These are phyloP conservation scores for Picea sitchensis DNA, from an alignment of 75 land plant species.

Conservation along the genomic window DNA sequence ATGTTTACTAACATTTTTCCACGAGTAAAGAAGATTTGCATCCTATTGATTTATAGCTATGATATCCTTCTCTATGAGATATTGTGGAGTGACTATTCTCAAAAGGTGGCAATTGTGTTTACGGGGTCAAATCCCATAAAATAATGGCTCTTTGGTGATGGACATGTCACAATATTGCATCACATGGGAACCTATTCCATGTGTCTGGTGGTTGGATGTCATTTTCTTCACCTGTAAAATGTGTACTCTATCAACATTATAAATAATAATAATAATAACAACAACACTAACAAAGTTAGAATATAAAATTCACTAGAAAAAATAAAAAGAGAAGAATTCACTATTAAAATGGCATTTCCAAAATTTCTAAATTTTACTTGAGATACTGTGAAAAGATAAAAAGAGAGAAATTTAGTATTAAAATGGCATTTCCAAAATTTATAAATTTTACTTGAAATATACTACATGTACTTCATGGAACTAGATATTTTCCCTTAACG, in stretches of 20 bases:
- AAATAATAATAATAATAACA: too few relatives aligned
- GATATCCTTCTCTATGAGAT: neutral
- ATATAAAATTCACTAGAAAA: too few relatives aligned
- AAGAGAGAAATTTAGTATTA: too few relatives aligned
- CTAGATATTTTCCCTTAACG: too few relatives aligned
- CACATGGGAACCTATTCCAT: constrained; percentile 72
- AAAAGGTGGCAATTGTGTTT: constrained; percentile 55
- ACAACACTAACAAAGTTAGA: too few relatives aligned
- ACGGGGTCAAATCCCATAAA: constrained; percentile 71
- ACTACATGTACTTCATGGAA: too few relatives aligned
- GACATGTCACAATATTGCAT: constrained; percentile 70
- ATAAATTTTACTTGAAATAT: too few relatives aligned
- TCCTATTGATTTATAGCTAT: constrained; percentile 69
- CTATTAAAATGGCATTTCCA: neutral
- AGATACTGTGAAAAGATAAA: too few relatives aligned
- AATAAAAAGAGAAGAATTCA: neutral
- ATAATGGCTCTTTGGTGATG: constrained; percentile 43
- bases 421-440: too few relatives aligned
- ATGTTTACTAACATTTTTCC: constrained; percentile 64
- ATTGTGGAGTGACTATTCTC: constrained; percentile 32
- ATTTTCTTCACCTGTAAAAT: constrained; percentile 60
- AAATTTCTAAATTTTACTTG: neutral
- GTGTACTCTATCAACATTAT: neutral
- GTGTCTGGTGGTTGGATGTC: constrained; percentile 49
- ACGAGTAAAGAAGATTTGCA: constrained; percentile 78